These are phyloP conservation scores for Paramecium sexaurelia DNA, from an alignment of 73 alveolate species.

Conservation along the genomic window DNA sequence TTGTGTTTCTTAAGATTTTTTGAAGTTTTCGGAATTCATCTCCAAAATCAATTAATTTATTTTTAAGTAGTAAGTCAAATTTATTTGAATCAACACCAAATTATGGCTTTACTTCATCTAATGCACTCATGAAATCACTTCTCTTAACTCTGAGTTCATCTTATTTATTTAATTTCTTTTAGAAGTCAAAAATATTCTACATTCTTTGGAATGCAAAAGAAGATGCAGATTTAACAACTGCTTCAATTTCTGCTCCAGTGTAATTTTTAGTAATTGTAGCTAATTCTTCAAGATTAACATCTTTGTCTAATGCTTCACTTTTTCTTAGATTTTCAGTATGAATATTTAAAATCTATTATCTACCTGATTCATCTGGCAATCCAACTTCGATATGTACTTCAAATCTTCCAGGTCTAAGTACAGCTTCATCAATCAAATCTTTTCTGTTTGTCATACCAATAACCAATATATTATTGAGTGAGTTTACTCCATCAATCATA, in stretches of 20 bases:
- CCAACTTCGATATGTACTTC: conserved; percentile 99
- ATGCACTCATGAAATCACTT: conserved; percentile 35
- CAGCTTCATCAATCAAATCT: conserved; percentile 99
- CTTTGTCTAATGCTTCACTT: conserved; percentile 86
- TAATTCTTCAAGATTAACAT: conserved; percentile 83
- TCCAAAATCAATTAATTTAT: conserved; percentile 53
- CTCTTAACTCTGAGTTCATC: conserved; percentile 10
- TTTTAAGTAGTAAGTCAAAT: conserved; percentile 29
- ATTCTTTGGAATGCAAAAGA: conserved; percentile 47
- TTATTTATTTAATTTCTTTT: background rate
- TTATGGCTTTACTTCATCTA: conserved; percentile 55
- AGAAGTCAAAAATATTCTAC: conserved; percentile 26
- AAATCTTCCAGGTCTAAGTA: conserved; percentile 99
- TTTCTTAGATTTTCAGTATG: conserved; percentile 97
- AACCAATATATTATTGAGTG: conserved; percentile 97
- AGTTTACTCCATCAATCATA: conserved; percentile 99
- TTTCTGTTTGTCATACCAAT: conserved; percentile 98
- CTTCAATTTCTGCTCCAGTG: conserved; percentile 98
- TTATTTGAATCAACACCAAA: conserved; percentile 55
- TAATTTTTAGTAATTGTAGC: conserved; percentile 94
- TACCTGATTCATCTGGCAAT: conserved; percentile 99
- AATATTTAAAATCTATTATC: conserved; percentile 96
- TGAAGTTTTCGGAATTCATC: conserved; percentile 29
- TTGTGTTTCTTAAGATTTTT: background rate
- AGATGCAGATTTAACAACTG: conserved; percentile 93